These are phyloP conservation scores for Alliaria petiolata DNA, from an alignment of 345 rosid genomes.

Conservation along the genomic window DNA sequence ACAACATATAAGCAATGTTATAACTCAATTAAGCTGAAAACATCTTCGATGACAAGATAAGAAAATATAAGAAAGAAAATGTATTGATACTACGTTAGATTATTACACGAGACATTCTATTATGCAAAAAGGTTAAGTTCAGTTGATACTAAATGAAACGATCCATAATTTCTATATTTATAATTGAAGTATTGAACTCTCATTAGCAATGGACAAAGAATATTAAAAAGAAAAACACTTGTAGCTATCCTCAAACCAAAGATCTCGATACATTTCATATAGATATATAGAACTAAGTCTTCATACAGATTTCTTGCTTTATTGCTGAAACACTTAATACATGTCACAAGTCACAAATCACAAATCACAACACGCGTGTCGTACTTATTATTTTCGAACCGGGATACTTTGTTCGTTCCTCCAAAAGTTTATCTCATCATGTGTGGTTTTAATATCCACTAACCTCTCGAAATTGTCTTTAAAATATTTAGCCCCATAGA, in stretches of 20 bases:
- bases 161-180: background rate
- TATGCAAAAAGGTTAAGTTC: too few species aligned
- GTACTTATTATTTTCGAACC: background rate
- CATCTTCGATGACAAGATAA: too few species aligned
- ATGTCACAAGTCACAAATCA: background rate
- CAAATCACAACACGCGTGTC: background rate
- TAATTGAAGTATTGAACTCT: background rate
- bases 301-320: background rate
- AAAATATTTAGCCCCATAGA: slow-evolving; percentile 58
- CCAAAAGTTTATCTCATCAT: slow-evolving; percentile 48
- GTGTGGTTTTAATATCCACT: slow-evolving; percentile 37
- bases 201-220: background rate
- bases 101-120: too few species aligned
- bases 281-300: background rate
- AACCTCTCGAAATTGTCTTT: slow-evolving; percentile 43
- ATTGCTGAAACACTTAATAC: background rate
- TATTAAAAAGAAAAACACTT: background rate
- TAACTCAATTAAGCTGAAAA: too few species aligned
- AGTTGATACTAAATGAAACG: background rate
- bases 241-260: background rate
- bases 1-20: too few species aligned
- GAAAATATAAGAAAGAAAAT: too few species aligned
- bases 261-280: background rate
- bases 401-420: slow-evolving; percentile 58
- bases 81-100: too few species aligned